Conservation (phyloP, 1,284 basidiomycete species). For the Fomitopsis pinicola region DNA sequence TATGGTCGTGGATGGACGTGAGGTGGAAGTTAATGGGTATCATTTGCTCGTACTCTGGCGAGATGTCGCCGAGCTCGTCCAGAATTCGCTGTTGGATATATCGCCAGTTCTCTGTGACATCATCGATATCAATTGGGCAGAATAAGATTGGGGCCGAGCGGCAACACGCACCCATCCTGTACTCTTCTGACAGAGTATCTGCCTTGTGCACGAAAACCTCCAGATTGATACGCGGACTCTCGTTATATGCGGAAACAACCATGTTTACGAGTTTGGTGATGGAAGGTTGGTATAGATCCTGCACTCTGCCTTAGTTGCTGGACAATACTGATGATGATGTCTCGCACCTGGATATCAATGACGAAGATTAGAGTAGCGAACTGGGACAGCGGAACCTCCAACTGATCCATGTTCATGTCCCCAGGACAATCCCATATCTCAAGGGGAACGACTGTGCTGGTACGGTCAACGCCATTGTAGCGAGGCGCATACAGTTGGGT, state of each 20-base stretch:
- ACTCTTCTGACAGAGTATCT: slow-evolving; percentile 89
- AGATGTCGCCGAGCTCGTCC: slow-evolving; percentile 76
- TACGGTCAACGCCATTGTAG: background rate
- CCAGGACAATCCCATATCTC: slow-evolving; percentile 97
- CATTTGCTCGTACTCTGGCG: slow-evolving; percentile 57
- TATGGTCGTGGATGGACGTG: slow-evolving; percentile 88
- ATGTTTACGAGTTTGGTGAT: slow-evolving; percentile 78
- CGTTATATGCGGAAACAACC: slow-evolving; percentile 67
- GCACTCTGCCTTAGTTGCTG: slow-evolving; percentile 2
- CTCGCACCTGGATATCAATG: slow-evolving; percentile 87
- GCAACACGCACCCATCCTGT: slow-evolving; percentile 70
- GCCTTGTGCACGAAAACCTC: slow-evolving; percentile 98
- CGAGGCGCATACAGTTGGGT: slow-evolving; percentile 1
- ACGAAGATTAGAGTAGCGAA: slow-evolving; percentile 89
- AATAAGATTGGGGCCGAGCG: background rate
- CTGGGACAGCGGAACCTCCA: slow-evolving; percentile 66
- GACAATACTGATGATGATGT: background rate
- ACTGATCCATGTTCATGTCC: slow-evolving; percentile 67
- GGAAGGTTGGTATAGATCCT: slow-evolving; percentile 73
- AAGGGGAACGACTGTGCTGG: slow-evolving; percentile 85
- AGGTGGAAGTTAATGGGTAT: slow-evolving; percentile 78
- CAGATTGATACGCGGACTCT: slow-evolving; percentile 78
- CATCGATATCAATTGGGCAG: background rate
- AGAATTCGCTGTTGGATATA: slow-evolving; percentile 84
- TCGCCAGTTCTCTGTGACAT: slow-evolving; percentile 71